Percentiles rank a stretch among this genome's conserved stretches.
These are phyloP conservation scores for Pleurotus pulmonarius DNA, from an alignment of 768 basidiomycete genomes.

Conservation along the genomic window DNA sequence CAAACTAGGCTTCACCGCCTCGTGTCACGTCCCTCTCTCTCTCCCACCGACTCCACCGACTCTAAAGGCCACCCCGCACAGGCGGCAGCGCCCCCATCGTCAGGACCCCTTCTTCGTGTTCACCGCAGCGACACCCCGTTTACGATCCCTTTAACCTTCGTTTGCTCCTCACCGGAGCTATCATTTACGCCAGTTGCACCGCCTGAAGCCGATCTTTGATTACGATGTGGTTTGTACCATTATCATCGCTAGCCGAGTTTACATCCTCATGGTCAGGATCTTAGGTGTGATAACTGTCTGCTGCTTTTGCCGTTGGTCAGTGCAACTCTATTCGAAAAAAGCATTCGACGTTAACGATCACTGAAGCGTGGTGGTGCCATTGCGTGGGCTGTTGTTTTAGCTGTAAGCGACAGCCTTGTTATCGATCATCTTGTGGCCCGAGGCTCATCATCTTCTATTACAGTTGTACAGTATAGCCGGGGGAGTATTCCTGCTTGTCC, in stretches of 20 bases:
- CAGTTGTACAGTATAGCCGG: slow-evolving; percentile 63
- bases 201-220: neutral
- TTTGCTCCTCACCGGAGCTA: neutral
- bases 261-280: slow-evolving; percentile 9
- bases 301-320: slow-evolving; percentile 70
- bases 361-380: slow-evolving; percentile 66
- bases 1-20: neutral
- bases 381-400: slow-evolving; percentile 61
- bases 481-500: slow-evolving; percentile 56
- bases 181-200: neutral
- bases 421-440: neutral
- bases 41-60: neutral
- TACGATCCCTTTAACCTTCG: slow-evolving; percentile 11
- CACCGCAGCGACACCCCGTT: neutral
- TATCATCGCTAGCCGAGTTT: slow-evolving; percentile 18
- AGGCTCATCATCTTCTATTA: slow-evolving; percentile 18
- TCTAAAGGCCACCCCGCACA: slow-evolving; percentile 4
- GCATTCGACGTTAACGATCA: slow-evolving; percentile 21
- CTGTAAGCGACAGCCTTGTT: slow-evolving; percentile 37
- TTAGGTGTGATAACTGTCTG: slow-evolving; percentile 78
- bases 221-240: slow-evolving; percentile 23
- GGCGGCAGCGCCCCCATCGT: slow-evolving; percentile 3
- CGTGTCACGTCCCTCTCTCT: slow-evolving; percentile 3
- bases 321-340: slow-evolving; percentile 16
- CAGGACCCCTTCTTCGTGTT: neutral